Conservation (phyloP, 768 basidiomycete genomes). For the Tricholoma terreum region DNA sequence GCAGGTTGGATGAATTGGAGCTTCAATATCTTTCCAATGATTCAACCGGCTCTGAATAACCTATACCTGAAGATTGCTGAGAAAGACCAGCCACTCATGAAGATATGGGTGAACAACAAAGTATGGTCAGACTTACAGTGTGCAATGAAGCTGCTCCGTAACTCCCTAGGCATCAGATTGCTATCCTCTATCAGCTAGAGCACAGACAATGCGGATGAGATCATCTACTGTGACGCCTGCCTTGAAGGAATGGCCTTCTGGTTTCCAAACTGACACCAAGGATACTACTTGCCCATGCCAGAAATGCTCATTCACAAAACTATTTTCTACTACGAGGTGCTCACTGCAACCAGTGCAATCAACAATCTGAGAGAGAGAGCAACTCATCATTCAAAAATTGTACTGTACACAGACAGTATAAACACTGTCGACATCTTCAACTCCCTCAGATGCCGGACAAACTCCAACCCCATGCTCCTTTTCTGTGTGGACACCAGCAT, state of each 20-base stretch:
- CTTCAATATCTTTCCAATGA: too few species aligned
- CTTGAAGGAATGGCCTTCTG: too few species aligned
- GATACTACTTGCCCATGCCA: not conserved
- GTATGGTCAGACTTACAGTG: too few species aligned
- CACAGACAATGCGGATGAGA: too few species aligned
- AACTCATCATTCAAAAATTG: too few species aligned
- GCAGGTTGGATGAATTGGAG: too few species aligned
- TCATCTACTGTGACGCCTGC: not conserved
- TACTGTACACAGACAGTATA: too few species aligned
- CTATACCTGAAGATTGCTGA: too few species aligned
- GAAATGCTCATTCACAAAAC: constrained; percentile 28
- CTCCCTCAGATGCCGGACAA: constrained; percentile 12
- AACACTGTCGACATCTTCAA: too few species aligned
- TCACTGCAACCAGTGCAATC: constrained; percentile 17
- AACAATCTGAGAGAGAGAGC: constrained; percentile 27
- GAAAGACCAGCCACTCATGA: not conserved
- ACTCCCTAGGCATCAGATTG: not conserved
- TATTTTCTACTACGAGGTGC: too few species aligned
- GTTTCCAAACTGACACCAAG: not conserved
- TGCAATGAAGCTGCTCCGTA: not conserved
- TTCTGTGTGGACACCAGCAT: constrained; percentile 19
- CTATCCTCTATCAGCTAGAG: not conserved
- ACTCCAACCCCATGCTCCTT: constrained; percentile 25
- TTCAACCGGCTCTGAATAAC: too few species aligned
- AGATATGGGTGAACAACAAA: too few species aligned